Evolutionary conservation across 163 green algal species (phyloP).

Genomic region (Prototheca cutis): DNA sequence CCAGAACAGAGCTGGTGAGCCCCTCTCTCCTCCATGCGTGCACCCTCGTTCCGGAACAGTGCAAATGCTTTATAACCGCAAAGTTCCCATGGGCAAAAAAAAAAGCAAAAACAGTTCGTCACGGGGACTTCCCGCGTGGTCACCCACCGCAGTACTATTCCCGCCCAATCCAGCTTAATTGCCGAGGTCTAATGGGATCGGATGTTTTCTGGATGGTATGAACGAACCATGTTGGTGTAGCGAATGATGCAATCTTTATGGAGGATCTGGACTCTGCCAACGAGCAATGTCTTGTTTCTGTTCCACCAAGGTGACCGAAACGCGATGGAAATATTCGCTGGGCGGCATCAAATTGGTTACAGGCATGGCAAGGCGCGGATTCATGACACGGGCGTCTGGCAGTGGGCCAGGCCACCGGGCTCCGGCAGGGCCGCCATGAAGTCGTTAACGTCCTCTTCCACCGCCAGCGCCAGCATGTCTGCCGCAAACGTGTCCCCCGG

Average conservation of each 20-base stretch:
- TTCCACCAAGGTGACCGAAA: too few relatives aligned
- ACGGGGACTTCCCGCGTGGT: not conserved
- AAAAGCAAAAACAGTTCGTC: not conserved
- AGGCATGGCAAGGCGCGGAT: too few relatives aligned
- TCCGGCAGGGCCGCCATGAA: too few relatives aligned
- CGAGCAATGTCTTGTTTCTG: not conserved
- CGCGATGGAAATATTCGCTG: too few relatives aligned
- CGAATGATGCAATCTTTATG: too few relatives aligned
- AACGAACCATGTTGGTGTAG: slow-evolving; percentile 1
- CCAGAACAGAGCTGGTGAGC: too few relatives aligned
- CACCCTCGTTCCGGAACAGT: too few relatives aligned
- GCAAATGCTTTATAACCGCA: not conserved
- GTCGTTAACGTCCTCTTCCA: slow-evolving; percentile 46
- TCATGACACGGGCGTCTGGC: too few relatives aligned
- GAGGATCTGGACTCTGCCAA: too few relatives aligned
- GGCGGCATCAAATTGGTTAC: too few relatives aligned
- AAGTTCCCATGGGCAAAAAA: not conserved
- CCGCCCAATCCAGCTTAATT: slow-evolving; percentile 1
- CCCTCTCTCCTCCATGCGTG: too few relatives aligned
- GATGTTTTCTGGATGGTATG: not conserved
- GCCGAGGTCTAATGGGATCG: not conserved
- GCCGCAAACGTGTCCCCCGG: slow-evolving; percentile 69
- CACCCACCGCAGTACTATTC: slow-evolving; percentile 1
- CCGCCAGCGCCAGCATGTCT: slow-evolving; percentile 69
- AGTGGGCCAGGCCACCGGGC: too few relatives aligned